phyloP scores from a whole-genome alignment of 441 rosid genomes.

The Populus hybrid region DNA sequence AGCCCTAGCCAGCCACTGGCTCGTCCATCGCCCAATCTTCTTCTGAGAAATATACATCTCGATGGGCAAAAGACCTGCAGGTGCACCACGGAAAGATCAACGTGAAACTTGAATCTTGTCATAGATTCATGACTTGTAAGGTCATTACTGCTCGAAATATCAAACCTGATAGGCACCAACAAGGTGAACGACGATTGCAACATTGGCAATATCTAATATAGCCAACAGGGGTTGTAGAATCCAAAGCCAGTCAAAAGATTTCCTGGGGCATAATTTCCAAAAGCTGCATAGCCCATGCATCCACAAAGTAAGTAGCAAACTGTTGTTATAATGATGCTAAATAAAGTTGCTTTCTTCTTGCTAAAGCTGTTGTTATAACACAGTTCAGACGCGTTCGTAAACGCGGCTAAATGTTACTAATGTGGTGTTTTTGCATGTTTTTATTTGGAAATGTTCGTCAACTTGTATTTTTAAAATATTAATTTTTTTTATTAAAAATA shows the following conservation, averaged over 20 bases:
- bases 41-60: slow-evolving; percentile 71
- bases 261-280: slow-evolving; percentile 66
- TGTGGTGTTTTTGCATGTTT: no score
- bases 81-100: neutral
- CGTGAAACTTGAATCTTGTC: slow-evolving; percentile 12
- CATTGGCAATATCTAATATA: slow-evolving; percentile 70
- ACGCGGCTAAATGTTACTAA: no score
- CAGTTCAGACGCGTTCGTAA: no score
- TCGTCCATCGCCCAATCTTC: slow-evolving; percentile 59
- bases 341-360: slow-evolving; percentile 59
- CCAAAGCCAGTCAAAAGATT: slow-evolving; percentile 74
- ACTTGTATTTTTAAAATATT: no score
- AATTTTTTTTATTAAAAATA: no score
- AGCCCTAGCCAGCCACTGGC: slow-evolving; percentile 63
- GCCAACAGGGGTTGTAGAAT: slow-evolving; percentile 75
- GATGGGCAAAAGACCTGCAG: slow-evolving; percentile 58
- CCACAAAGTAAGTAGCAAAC: slow-evolving; percentile 75
- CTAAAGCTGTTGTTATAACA: no score
- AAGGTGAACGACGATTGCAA: slow-evolving; percentile 67
- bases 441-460: no score
- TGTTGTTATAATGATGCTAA: slow-evolving; percentile 56
- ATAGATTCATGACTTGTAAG: neutral
- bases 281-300: slow-evolving; percentile 75
- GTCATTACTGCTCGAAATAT: neutral
- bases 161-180: slow-evolving; percentile 62